These are phyloP conservation scores for Xerocomus potaroensis DNA, from an alignment of 768 basidiomycete species.

Conservation along the genomic window DNA sequence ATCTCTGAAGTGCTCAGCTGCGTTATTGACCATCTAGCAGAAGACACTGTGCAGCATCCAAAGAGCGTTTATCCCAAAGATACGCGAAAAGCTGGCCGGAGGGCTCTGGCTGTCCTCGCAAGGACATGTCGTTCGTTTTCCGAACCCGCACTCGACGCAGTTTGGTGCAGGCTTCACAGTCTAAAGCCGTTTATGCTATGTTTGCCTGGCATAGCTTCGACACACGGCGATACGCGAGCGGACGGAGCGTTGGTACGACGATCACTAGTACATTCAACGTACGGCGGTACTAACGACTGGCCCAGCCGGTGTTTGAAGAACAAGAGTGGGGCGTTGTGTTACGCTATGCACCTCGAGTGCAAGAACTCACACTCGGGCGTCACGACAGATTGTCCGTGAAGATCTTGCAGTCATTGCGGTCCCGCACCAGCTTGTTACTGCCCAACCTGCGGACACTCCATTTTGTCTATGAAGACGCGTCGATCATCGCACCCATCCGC, in stretches of 20 bases:
- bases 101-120: neutral
- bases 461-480: neutral
- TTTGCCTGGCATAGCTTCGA: neutral
- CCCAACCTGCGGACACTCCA: neutral
- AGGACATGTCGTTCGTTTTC: neutral
- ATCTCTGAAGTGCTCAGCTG: neutral
- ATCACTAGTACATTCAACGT: neutral
- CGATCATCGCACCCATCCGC: neutral
- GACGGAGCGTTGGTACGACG: neutral
- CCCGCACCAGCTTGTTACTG: neutral
- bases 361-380: no score
- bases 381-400: neutral
- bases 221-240: neutral
- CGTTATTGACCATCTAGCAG: neutral
- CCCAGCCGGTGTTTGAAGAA: neutral
- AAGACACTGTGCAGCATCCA: neutral
- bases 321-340: neutral
- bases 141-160: conserved; percentile 9
- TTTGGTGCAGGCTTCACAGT: conserved; percentile 11
- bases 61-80: neutral
- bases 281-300: no score
- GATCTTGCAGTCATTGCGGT: neutral
- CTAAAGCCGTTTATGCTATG: conserved; percentile 8
- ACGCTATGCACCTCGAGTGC: neutral
- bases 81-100: no score